Evolutionary conservation across 2,329 filamentous ascomycete species (phyloP), one percentile per base, ranked within the genome.

Genomic region (Aspergillus fructus): DNA sequence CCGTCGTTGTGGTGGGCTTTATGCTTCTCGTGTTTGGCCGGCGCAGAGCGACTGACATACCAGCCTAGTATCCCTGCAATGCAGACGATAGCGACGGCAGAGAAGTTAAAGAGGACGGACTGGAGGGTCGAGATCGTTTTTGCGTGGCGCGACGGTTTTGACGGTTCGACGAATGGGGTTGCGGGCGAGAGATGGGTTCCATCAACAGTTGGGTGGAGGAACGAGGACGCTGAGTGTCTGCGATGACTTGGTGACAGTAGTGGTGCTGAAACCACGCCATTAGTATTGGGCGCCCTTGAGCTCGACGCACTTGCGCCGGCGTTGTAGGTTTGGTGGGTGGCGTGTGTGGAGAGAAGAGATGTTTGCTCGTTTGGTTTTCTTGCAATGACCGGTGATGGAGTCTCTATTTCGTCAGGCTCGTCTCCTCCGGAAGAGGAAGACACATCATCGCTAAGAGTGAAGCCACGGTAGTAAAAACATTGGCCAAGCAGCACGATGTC

Each of bases 401-500:
- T 47, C 41, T 69, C 66, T 13, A 54, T 59, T 23, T 60, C 58
- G 3, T 67, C 62, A 7, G 60, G 62, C 19, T 63, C 60, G 23
- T 41, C 54, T 43, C n/a, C 23, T 12, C 27, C 21, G 3, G 48
- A 42, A 17, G 43, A 8, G 2, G 61, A 24, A 21, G 69, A 66
- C 9, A 64, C 55, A 6, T 71, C 65, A 48, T 76, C 73, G 11
- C 63, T 68, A 17, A 78, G 59, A 4, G 71, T 78, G 53, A 96
- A 94, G 3, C 93, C 93, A 52, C 90, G 87, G 75, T 99, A 99
- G 79, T 96, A 97, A 79, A 97, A 96, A 75, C 91, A 96, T 76
- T 99, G 94, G 1, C 81, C 83, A 0, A 97, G 79, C 1, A 99
- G 81, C 2, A 97, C 91, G 42, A 97, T 84, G 70, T 97, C 93